These are phyloP conservation scores for Eragrostis nindensis DNA, from an alignment of 176 grass and related monocot genomes.

Conservation along the genomic window DNA sequence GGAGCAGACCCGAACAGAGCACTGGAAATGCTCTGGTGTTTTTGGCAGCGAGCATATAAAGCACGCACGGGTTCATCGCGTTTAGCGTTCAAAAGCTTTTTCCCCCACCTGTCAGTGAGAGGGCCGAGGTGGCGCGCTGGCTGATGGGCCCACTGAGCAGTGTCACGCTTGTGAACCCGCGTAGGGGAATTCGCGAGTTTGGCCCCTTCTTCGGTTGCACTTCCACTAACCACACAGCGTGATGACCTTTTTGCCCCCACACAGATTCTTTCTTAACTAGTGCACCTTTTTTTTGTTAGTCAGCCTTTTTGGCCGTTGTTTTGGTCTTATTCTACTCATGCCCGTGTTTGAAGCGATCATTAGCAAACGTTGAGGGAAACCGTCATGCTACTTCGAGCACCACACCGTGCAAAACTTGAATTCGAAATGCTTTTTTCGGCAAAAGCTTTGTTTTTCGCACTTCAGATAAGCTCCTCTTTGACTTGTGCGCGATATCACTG, in stretches of 20 bases:
- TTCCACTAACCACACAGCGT: neutral
- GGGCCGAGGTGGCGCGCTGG: neutral
- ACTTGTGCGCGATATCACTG: no score
- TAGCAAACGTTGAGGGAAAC: neutral
- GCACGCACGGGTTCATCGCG: neutral
- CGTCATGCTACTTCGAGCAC: no score
- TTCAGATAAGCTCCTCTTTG: neutral
- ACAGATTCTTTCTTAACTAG: neutral
- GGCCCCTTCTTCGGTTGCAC: no score
- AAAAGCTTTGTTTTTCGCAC: no score
- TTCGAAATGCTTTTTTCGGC: no score
- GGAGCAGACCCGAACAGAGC: conserved; percentile 3
- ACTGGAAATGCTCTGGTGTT: neutral
- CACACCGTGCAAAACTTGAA: no score
- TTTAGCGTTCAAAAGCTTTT: neutral
- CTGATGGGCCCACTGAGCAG: neutral
- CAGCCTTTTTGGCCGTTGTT: neutral
- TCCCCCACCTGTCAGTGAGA: neutral
- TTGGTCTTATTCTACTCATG: neutral
- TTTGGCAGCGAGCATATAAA: conserved; percentile 24
- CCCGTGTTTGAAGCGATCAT: neutral
- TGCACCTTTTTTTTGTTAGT: neutral
- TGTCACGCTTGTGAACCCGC: conserved; percentile 34
- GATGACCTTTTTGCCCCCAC: neutral
- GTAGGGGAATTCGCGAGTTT: neutral